These are phyloP conservation scores for Umbelopsis vinacea DNA, from an alignment of 192 early-diverging fungal species.

Conservation along the genomic window DNA sequence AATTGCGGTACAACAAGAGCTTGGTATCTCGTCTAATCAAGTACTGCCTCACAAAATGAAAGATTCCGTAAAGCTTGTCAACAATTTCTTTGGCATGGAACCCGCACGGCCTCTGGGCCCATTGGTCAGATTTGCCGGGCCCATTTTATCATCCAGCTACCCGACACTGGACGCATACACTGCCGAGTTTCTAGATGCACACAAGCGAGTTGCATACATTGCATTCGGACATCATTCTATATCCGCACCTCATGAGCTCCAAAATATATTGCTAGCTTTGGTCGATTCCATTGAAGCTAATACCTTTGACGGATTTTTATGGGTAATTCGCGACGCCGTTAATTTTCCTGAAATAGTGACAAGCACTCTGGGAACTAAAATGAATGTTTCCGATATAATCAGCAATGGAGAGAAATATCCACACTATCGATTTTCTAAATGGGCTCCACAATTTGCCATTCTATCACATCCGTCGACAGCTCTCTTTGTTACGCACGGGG, in stretches of 20 bases:
- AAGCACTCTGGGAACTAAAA: background rate
- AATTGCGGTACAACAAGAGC: background rate
- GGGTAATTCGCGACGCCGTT: slow-evolving; percentile 10
- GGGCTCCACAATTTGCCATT: slow-evolving; percentile 41
- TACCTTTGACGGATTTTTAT: slow-evolving; percentile 41
- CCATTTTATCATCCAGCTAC: slow-evolving; percentile 34
- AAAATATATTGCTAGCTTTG: slow-evolving; percentile 24
- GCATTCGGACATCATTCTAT: slow-evolving; percentile 31
- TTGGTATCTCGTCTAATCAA: background rate
- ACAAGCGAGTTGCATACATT: slow-evolving; percentile 30
- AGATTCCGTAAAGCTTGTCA: slow-evolving; percentile 23
- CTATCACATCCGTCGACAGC: slow-evolving; percentile 29
- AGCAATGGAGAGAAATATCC: background rate
- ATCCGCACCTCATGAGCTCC: slow-evolving; percentile 4
- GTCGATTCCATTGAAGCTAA: slow-evolving; percentile 23
- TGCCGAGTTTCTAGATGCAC: slow-evolving; percentile 27
- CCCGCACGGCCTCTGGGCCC: slow-evolving; percentile 30
- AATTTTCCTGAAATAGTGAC: background rate
- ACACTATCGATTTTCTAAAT: slow-evolving; percentile 8
- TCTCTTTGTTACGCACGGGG: slow-evolving; percentile 40
- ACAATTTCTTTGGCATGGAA: slow-evolving; percentile 32
- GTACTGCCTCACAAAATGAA: background rate
- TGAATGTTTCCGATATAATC: background rate
- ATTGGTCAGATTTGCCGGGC: slow-evolving; percentile 32
- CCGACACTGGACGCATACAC: slow-evolving; percentile 15